Conservation (phyloP, 257 asterid species). For the Leonotis leonurus region DNA sequence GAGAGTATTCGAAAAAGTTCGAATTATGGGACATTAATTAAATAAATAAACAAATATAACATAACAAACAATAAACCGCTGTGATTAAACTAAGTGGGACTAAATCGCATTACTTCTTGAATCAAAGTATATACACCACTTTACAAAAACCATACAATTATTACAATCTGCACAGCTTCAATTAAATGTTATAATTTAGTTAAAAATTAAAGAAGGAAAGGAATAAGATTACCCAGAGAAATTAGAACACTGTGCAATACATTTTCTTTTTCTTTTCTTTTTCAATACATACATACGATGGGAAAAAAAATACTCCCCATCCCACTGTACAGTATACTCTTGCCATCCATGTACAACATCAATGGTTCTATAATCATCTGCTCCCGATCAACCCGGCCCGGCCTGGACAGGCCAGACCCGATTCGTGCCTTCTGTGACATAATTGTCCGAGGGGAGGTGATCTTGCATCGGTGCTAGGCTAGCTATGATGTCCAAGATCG, state of each 20-base stretch:
- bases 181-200: neutral
- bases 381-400: too few relatives aligned
- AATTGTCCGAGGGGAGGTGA: slow-evolving; percentile 15
- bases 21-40: too few relatives aligned
- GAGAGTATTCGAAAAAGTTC: too few relatives aligned
- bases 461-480: neutral
- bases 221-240: slow-evolving; percentile 25
- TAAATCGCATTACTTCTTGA: slow-evolving; percentile 24
- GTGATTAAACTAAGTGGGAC: slow-evolving; percentile 17
- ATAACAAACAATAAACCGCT: neutral
- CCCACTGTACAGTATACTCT: slow-evolving; percentile 32
- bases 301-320: slow-evolving; percentile 29
- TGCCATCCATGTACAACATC: slow-evolving; percentile 37
- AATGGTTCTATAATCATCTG: slow-evolving; percentile 23
- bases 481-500: neutral
- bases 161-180: slow-evolving; percentile 47
- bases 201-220: neutral
- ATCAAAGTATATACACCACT: slow-evolving; percentile 44
- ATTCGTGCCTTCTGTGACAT: neutral
- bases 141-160: slow-evolving; percentile 55
- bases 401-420: too few relatives aligned
- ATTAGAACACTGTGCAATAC: slow-evolving; percentile 32
- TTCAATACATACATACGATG: slow-evolving; percentile 29
- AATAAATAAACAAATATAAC: too few relatives aligned
- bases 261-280: neutral